Base-by-base conservation (phyloP, 2,329 filamentous ascomycete species). In the Fusarium virguliforme region DNA sequence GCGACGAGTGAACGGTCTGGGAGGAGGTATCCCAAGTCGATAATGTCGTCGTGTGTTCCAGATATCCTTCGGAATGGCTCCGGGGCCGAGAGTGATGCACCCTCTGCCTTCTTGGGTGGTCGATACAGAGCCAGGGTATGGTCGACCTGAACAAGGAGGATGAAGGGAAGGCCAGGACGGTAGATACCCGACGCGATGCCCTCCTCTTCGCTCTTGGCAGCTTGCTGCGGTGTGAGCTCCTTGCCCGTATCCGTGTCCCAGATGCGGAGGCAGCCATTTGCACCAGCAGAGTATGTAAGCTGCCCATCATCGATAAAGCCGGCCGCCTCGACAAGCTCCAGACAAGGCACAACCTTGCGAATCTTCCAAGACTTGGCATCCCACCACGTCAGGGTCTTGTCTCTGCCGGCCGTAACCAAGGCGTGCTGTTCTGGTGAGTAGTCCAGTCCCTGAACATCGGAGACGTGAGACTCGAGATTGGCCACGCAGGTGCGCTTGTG, bases 1-100 rank as follows among this genome's bases (percentile, higher is more conserved):
- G 96, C 97, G 68, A 99, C 86, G 57, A 97, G 83, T 3, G 94
- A 95, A 63, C 89, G 90, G 75, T 97, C 91, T 0, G 91, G 89
- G 2, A 96, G 89, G 60, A 98, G 85, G 76, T 96, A 98, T 32
- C 92, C 93, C 35, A 99, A 84, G 78, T 99, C 97, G 73, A 99
- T 98, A 58, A 99, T 94, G 80, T 99, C 96, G 79, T 99, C 97
- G 80, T 98, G 94, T 7, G 96, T 98, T 59, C 96, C 97, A 5
- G 95, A 97, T 73, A 99, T 97, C 48, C 94, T 89, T 73, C 93
- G 90, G 48, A 93, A 87, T 1, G 82, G 92, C 77, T 81, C 84
- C 75, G 78, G 85, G 70, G 76, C 77, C 64, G 81, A 77, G 66
- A 82, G 77, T 46, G 79, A 73, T 41, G 74, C 67, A 38, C 80